Evolutionary conservation across 2,329 filamentous ascomycete genomes (phyloP), one percentile per base, ranked within the genome.

Genomic region (Fusarium austroafricanum): DNA sequence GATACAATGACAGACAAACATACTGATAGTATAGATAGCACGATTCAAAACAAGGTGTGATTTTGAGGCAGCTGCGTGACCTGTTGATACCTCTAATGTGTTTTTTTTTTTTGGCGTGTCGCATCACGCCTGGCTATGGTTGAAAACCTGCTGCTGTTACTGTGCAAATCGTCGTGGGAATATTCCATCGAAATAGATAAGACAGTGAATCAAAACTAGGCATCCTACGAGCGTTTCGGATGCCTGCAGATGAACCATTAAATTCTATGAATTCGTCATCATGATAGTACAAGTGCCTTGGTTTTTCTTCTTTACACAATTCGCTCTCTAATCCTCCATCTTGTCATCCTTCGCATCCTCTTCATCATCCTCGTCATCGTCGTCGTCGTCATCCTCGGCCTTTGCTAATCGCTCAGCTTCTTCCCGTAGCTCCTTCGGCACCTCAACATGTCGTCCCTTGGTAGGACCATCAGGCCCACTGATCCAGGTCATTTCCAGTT

Each of bases 401-500:
- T 96, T 97, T 51, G 96, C 96, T 81, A 95, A 87, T 79, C 89
- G 90, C 86, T 97, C 93, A 15, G 96, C 96, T 83, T 98, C 95
- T 79, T 97, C 94, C 60, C 90, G 84, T 74, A 99, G 81, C 71
- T 94, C 92, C 84, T 93, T 94, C 58, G 96, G 96, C 60, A 99
- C 96, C 81, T 97, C 93, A 80, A 95, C 87, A 78, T 99, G 96
- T 75, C 90, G 89, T 67, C 96, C 96, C 83, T 96, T 95, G 67
- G 94, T 98, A 35, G 94, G 94, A 7, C 94, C 95, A 70, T 92
- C 88, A 46, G 89, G 81, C 53, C 87, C 88, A 80, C 94, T 97
- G 79, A 98, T 92, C 96, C 96, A 99, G 61, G 93, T 97, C 94
- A 99, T 96, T 84, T 99, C 96, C 62, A 99, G 86, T 88, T 99